Conservation (phyloP, 2,329 filamentous ascomycete species). For the Fusarium devonianum region DNA sequence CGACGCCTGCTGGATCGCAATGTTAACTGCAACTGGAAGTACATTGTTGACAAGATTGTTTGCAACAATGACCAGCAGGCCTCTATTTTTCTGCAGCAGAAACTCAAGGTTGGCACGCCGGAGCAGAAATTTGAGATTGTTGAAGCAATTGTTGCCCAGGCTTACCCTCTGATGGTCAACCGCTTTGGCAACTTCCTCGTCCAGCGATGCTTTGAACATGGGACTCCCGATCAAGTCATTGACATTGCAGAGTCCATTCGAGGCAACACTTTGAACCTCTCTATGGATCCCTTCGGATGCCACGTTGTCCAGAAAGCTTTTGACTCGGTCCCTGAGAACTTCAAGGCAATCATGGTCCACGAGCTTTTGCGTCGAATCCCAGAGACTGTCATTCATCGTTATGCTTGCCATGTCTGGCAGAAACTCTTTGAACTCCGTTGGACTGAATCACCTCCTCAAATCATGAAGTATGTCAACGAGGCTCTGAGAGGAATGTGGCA, state of each 20-base stretch:
- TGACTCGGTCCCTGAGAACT: constrained; percentile 95
- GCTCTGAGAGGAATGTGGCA: constrained; percentile 97
- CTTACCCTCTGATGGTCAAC: constrained; percentile 96
- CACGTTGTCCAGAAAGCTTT: constrained; percentile 99
- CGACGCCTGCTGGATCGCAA: constrained; percentile 93
- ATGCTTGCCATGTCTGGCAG: constrained; percentile 99
- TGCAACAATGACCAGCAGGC: constrained; percentile 99
- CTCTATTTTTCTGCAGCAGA: constrained; percentile 98
- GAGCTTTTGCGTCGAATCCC: constrained; percentile 94
- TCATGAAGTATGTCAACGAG: constrained; percentile 98
- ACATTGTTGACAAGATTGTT: constrained; percentile 99
- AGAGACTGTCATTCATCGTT: constrained; percentile 97
- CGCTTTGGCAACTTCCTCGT: constrained; percentile 98
- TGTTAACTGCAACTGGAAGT: constrained; percentile 98
- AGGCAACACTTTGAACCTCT: constrained; percentile 90
- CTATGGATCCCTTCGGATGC: constrained; percentile 98
- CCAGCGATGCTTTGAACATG: constrained; percentile 98
- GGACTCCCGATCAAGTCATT: constrained; percentile 91
- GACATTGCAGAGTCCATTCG: constrained; percentile 94
- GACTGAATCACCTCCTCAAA: constrained; percentile 92
- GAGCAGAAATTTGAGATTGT: constrained; percentile 99
- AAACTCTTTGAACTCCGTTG: constrained; percentile 98
- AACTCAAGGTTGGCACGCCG: constrained; percentile 92
- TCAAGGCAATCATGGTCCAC: constrained; percentile 99
- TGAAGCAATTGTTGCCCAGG: constrained; percentile 92